Conservation (phyloP, 169 alveolate species). For the Plasmodium vivax region DNA sequence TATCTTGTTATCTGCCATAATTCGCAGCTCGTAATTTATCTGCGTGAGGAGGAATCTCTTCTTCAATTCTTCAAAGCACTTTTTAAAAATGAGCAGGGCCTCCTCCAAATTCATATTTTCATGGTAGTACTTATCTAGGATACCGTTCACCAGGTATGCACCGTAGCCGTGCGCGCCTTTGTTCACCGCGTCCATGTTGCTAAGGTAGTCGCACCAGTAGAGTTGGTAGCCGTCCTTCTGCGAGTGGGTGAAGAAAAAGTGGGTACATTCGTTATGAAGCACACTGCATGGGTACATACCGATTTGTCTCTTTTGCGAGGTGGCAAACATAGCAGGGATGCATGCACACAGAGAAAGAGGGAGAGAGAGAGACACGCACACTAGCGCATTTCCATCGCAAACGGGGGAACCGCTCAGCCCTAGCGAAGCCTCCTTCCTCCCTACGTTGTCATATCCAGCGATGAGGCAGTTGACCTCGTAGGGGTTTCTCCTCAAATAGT, state of each 20-base stretch:
- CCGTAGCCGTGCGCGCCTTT: constrained; percentile 95
- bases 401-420: not conserved
- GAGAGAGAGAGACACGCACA: not conserved
- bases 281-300: not conserved
- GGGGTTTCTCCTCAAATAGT: constrained; percentile 89
- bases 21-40: constrained; percentile 81
- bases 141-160: constrained; percentile 89
- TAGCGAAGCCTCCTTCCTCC: not conserved
- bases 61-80: constrained; percentile 90
- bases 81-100: constrained; percentile 86
- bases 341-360: not conserved
- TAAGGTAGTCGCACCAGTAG: constrained; percentile 93
- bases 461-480: constrained; percentile 88
- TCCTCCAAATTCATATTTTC: constrained; percentile 88
- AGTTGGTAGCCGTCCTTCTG: constrained; percentile 89
- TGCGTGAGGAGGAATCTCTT: constrained; percentile 90
- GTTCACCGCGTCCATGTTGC: constrained; percentile 86
- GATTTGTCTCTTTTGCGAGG: not conserved
- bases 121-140: constrained; percentile 90
- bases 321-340: not conserved
- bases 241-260: not conserved
- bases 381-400: not conserved
- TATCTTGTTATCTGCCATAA: constrained; percentile 79
- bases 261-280: not conserved
- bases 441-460: constrained; percentile 89